Evolutionary conservation across 2,329 filamentous ascomycete genomes (phyloP).

Genomic region (Botrytis fabae): DNA sequence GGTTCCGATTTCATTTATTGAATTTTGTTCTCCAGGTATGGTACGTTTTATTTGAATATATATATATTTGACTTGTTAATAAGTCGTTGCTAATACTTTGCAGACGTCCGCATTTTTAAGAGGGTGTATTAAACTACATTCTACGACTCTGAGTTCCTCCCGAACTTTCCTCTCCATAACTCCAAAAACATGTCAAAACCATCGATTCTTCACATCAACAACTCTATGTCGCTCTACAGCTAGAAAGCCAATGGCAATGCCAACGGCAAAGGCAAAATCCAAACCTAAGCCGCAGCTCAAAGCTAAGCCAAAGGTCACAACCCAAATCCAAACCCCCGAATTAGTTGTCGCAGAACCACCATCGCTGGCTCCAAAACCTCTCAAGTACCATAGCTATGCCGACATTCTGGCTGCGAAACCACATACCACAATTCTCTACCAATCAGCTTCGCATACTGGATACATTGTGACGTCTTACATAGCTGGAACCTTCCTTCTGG

Average conservation of each 20-base stretch:
- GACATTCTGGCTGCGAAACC: conserved; percentile 55
- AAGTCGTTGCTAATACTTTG: conserved; percentile 25
- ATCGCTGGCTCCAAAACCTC: neutral
- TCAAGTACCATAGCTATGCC: conserved; percentile 49
- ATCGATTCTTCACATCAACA: conserved; percentile 32
- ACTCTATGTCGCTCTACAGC: conserved; percentile 31
- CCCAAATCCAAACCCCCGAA: conserved; percentile 7
- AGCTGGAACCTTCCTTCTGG: conserved; percentile 54
- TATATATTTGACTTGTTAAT: neutral
- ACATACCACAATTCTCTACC: conserved; percentile 62
- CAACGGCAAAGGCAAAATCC: conserved; percentile 15
- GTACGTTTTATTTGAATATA: conserved; percentile 6
- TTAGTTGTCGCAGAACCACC: neutral
- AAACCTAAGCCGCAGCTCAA: conserved; percentile 19
- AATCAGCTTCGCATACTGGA: conserved; percentile 62
- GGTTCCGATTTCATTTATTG: neutral
- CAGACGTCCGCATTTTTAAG: conserved; percentile 44
- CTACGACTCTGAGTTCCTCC: conserved; percentile 26
- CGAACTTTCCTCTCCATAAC: conserved; percentile 25
- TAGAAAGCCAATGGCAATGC: conserved; percentile 19
- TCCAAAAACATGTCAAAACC: conserved; percentile 24
- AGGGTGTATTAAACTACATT: conserved; percentile 36
- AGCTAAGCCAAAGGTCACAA: neutral
- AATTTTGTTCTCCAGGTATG: conserved; percentile 26
- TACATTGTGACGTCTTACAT: conserved; percentile 62